These are phyloP conservation scores for Fusarium pininemorale DNA, from an alignment of 2,329 filamentous ascomycete genomes.

Conservation along the genomic window DNA sequence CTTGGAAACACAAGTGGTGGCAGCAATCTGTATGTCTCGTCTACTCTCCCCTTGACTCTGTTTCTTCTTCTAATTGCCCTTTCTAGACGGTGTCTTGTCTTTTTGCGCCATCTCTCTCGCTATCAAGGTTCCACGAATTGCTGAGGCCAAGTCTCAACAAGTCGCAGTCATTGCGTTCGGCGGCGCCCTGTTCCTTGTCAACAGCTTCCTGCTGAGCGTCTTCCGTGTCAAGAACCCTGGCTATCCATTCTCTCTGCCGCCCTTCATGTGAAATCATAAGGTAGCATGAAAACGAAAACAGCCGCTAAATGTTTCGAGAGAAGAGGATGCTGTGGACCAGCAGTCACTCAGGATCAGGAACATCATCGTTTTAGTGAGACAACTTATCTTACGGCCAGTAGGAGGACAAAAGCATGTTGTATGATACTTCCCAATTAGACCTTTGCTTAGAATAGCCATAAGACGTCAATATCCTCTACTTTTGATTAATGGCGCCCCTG, in stretches of 20 bases:
- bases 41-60: not conserved
- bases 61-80: not conserved
- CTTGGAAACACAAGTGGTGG: conserved; percentile 94
- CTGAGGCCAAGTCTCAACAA: conserved; percentile 79
- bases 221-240: conserved; percentile 95
- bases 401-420: conserved; percentile 10
- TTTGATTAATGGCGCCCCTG: not conserved
- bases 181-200: conserved; percentile 79
- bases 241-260: conserved; percentile 93
- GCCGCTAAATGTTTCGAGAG: too few relatives aligned
- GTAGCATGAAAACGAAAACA: not conserved
- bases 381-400: not conserved
- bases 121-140: conserved; percentile 90
- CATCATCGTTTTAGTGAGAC: not conserved
- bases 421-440: conserved; percentile 8
- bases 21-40: conserved; percentile 80
- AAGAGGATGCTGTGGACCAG: not conserved
- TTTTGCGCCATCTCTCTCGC: conserved; percentile 93
- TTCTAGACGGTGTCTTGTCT: conserved; percentile 73
- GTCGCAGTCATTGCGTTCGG: conserved; percentile 84
- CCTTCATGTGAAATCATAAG: conserved; percentile 71
- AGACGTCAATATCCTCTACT: not conserved
- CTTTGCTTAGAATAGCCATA: not conserved
- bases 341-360: not conserved
- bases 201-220: conserved; percentile 92